Evolutionary conservation across 768 basidiomycete genomes (phyloP).

Genomic region (Lactifluus hygrophoroides): DNA sequence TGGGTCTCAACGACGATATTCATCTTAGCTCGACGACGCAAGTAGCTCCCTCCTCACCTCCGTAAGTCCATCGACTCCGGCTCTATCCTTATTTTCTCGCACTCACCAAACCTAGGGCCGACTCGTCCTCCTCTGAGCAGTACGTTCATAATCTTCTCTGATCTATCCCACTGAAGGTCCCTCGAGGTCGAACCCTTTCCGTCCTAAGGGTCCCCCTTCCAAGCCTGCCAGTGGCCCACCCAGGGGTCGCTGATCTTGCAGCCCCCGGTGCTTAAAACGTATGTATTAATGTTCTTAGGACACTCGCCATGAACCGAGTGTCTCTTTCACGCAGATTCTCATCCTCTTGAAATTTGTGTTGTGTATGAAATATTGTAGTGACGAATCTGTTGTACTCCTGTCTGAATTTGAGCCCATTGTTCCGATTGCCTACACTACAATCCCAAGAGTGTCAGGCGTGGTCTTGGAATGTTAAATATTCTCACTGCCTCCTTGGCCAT

Average conservation of each 20-base stretch:
- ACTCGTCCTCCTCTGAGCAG: background rate
- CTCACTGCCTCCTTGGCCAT: too few relatives aligned
- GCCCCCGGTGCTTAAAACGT: background rate
- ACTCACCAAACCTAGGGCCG: background rate
- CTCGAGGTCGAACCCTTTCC: background rate
- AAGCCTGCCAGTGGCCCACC: background rate
- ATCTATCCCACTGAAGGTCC: background rate
- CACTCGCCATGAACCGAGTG: background rate
- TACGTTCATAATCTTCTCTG: background rate
- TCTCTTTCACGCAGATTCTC: background rate
- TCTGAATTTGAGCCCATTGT: too few relatives aligned
- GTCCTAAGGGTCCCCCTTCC: constrained; percentile 1
- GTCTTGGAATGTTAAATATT: too few relatives aligned
- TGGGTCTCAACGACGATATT: background rate
- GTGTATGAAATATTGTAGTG: too few relatives aligned
- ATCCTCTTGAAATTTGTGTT: background rate
- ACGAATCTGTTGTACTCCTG: too few relatives aligned
- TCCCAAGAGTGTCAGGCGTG: too few relatives aligned
- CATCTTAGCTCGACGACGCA: background rate
- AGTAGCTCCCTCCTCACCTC: too few relatives aligned
- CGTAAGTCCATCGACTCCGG: background rate
- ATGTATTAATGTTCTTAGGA: background rate
- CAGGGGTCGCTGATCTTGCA: background rate
- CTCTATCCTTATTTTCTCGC: too few relatives aligned
- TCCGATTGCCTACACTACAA: too few relatives aligned